Conservation (phyloP, 495 filamentous ascomycete species). For the Podospora appendiculata region DNA sequence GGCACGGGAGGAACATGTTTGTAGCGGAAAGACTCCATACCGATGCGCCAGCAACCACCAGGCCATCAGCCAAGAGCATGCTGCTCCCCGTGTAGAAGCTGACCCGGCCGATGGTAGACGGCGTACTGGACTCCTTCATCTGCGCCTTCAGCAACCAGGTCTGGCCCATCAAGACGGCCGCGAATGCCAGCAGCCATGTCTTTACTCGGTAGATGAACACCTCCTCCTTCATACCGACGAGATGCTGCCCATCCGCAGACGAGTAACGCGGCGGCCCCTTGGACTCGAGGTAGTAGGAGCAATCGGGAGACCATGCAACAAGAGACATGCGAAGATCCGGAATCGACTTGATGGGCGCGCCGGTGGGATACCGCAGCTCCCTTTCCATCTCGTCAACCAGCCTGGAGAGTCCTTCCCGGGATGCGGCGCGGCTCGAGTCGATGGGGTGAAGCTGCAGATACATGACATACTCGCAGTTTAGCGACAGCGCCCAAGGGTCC, state of each 20-base stretch:
- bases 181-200: slow-evolving; percentile 59
- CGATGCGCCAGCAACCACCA: slow-evolving; percentile 50
- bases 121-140: slow-evolving; percentile 85
- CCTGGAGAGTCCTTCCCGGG: slow-evolving; percentile 25
- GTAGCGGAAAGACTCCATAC: slow-evolving; percentile 58
- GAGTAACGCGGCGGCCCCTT: slow-evolving; percentile 70
- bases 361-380: slow-evolving; percentile 79
- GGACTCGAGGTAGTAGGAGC: slow-evolving; percentile 82
- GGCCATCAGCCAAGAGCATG: slow-evolving; percentile 80
- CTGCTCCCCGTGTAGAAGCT: slow-evolving; percentile 82
- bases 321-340: slow-evolving; percentile 75
- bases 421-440: slow-evolving; percentile 25
- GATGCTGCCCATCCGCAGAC: slow-evolving; percentile 55
- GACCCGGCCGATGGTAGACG: slow-evolving; percentile 85
- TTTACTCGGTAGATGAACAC: slow-evolving; percentile 58
- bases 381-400: slow-evolving; percentile 64
- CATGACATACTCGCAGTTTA: slow-evolving; percentile 81
- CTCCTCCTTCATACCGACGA: slow-evolving; percentile 73
- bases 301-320: slow-evolving; percentile 88
- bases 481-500: slow-evolving; percentile 50
- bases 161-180: slow-evolving; percentile 57
- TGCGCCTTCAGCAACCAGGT: slow-evolving; percentile 71
- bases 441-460: slow-evolving; percentile 76
- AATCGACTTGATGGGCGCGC: slow-evolving; percentile 58
- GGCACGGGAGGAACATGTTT: slow-evolving; percentile 57